These are phyloP conservation scores for Tetracladium maxilliforme DNA, from an alignment of 2,329 filamentous ascomycete species.

Conservation along the genomic window DNA sequence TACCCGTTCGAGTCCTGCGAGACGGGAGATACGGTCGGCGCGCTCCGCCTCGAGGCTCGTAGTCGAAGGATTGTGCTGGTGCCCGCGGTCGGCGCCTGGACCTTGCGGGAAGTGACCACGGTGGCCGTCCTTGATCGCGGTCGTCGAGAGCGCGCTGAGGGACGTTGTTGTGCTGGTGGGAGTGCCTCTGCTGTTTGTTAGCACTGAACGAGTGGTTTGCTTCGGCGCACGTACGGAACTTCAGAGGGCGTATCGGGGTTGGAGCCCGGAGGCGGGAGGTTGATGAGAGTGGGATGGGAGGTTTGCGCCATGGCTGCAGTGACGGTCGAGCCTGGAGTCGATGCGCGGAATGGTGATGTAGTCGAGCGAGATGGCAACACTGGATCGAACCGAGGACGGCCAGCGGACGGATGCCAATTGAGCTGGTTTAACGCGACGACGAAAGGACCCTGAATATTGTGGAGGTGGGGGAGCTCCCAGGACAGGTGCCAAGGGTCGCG, in stretches of 20 bases:
- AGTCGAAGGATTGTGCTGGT: constrained; percentile 44
- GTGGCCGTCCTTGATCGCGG: constrained; percentile 92
- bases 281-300: constrained; percentile 60
- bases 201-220: constrained; percentile 5
- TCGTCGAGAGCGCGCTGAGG: constrained; percentile 81
- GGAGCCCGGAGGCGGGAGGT: constrained; percentile 68
- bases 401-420: too few species aligned
- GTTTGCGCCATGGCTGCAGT: too few species aligned
- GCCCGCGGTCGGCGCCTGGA: constrained; percentile 28
- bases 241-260: constrained; percentile 80
- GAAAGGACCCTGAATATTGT: too few species aligned
- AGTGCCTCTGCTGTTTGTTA: constrained; percentile 50
- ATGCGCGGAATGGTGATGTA: too few species aligned
- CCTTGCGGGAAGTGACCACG: constrained; percentile 50
- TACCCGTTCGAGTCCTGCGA: constrained; percentile 81
- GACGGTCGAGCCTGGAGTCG: too few species aligned
- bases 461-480: too few species aligned
- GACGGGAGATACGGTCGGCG: constrained; percentile 85
- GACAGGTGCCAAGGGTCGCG: too few species aligned
- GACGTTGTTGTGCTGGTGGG: constrained; percentile 88
- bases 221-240: constrained; percentile 54
- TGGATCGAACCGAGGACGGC: too few species aligned
- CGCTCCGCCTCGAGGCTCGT: constrained; percentile 81
- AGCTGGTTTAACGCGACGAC: too few species aligned
- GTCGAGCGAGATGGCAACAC: too few species aligned